Evolutionary conservation across 176 grass and related monocot genomes (phyloP).

Genomic region (Oryza officinalis): DNA sequence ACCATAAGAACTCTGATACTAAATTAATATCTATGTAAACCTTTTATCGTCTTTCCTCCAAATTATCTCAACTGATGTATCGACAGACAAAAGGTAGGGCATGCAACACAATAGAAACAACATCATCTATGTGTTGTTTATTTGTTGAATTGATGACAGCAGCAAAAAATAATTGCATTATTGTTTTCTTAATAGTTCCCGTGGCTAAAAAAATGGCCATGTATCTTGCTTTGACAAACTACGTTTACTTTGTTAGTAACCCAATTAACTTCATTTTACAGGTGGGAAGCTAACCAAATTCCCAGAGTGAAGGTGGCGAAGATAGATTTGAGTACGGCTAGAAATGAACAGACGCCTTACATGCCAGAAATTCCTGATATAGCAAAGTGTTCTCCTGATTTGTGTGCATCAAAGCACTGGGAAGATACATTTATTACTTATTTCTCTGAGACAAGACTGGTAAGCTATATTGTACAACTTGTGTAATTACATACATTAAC

Average conservation of each 20-base stretch:
- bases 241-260: background rate
- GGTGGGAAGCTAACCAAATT: slow-evolving; percentile 89
- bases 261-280: slow-evolving; percentile 23
- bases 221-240: background rate
- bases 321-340: slow-evolving; percentile 49
- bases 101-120: background rate
- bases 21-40: background rate
- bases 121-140: background rate
- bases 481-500: background rate
- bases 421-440: slow-evolving; percentile 58
- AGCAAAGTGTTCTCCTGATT: slow-evolving; percentile 52
- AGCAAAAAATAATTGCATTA: background rate
- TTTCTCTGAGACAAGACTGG: slow-evolving; percentile 61
- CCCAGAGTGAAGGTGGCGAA: slow-evolving; percentile 84
- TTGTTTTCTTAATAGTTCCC: background rate
- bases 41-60: background rate
- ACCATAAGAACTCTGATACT: background rate
- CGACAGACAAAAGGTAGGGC: background rate
- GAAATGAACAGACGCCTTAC: slow-evolving; percentile 71
- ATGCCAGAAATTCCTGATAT: slow-evolving; percentile 88
- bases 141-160: background rate
- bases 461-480: slow-evolving; percentile 17
- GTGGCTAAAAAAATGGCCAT: background rate
- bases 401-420: slow-evolving; percentile 72
- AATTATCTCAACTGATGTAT: background rate